phyloP scores from a whole-genome alignment of 805 yeast species.

The Yarrowia bubula region DNA sequence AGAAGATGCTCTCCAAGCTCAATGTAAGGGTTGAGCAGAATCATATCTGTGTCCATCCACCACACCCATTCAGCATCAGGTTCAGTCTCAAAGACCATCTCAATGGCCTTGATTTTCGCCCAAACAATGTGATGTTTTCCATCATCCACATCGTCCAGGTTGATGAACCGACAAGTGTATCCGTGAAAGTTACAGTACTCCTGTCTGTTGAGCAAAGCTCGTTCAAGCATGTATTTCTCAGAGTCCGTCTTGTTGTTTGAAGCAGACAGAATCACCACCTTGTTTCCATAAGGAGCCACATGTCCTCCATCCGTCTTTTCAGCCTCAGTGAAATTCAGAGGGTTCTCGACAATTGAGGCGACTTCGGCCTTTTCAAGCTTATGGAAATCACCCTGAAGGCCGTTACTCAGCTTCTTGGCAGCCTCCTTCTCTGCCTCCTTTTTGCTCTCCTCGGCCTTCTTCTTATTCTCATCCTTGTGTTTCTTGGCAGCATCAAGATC shows the following conservation, averaged over 20 bases:
- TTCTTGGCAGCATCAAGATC: slow-evolving; percentile 16
- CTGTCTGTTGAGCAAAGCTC: slow-evolving; percentile 35
- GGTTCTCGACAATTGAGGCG: slow-evolving; percentile 13
- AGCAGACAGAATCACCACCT: slow-evolving; percentile 34
- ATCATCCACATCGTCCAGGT: slow-evolving; percentile 34
- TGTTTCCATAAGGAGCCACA: slow-evolving; percentile 14
- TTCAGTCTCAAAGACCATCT: slow-evolving; percentile 36
- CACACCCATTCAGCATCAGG: slow-evolving; percentile 43
- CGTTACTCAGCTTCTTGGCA: slow-evolving; percentile 4
- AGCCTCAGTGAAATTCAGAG: not conserved
- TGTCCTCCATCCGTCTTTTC: slow-evolving; percentile 11
- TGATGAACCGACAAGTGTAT: slow-evolving; percentile 37
- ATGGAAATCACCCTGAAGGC: slow-evolving; percentile 2
- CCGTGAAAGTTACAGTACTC: slow-evolving; percentile 39
- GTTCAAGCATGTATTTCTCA: slow-evolving; percentile 28
- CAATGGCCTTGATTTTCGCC: slow-evolving; percentile 40
- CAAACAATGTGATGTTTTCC: slow-evolving; percentile 34
- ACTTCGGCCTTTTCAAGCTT: slow-evolving; percentile 3
- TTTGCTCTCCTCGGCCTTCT: slow-evolving; percentile 5
- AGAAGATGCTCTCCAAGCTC: slow-evolving; percentile 38
- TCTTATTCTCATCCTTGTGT: not conserved
- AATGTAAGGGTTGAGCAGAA: slow-evolving; percentile 38
- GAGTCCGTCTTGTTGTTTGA: slow-evolving; percentile 33
- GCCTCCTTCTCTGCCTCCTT: slow-evolving; percentile 8
- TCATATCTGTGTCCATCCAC: slow-evolving; percentile 43